Base-by-base conservation (phyloP, 306 rosid species). In the Casuarina glauca region DNA sequence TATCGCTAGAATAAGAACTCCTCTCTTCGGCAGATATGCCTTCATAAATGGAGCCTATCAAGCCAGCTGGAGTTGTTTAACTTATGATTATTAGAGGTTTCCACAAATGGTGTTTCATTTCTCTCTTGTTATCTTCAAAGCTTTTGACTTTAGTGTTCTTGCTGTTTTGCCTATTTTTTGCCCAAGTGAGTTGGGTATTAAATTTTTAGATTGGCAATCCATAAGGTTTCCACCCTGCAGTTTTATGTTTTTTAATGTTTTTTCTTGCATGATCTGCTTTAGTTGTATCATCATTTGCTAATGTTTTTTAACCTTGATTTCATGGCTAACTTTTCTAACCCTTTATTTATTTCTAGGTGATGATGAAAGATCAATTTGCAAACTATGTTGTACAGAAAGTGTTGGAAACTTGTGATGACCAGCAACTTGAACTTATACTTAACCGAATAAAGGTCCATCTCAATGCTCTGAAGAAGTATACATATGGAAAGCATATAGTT, bases 291-390 rank as follows among this genome's bases (percentile, higher is more conserved):
- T 53, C 46, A 17, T 63, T 41, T 36, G 15, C 38, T 35, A 45
- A 19, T 57, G 35, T 42, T 69, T 41, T 20, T 38, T n/a, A 9
- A 38, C 6, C 10, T 9, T 15, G 53, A 5, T 38, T 43, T 73
- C 51, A 57, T 20, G 16, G 9, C 36, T 15, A 39, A 10, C 70
- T 50, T 4, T 35, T 19, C 43, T 45, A 51, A 26, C 70, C 1
- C 17, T 36, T 26, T 62, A 13, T 52, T 20, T 32, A 39, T 41
- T 49, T 49, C 77, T 74, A 88, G 91, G 87, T 62, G 43, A 85
- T 88, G 91, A 88, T 88, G 91, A 88, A 88, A 77, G 91, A 88
- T 67, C 91, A 88, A 76, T 88, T 88, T 57, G 91, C 87, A 51
- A 88, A 88, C 69, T 88, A 88, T 73, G 89, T 88, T 85, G 89